Percentiles rank a stretch among this genome's conserved stretches.
phyloP scores from a whole-genome alignment of 2,329 filamentous ascomycete genomes.

The Aspergillus pseudonomiae region DNA sequence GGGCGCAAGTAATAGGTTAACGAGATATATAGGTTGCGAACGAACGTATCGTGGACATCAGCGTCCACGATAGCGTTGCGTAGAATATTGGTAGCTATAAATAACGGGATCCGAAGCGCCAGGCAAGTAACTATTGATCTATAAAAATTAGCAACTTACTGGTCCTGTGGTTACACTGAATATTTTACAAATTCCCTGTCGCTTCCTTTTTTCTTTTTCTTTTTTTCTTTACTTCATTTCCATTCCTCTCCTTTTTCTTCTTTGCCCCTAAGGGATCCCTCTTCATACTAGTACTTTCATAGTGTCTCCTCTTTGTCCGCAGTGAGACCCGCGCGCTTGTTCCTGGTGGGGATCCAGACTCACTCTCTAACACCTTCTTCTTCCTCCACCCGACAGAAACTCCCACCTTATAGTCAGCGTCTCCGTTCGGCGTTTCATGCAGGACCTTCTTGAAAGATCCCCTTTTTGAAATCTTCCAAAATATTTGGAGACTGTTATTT shows the following conservation, averaged over 20 bases:
- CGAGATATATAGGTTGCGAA: neutral
- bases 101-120: neutral
- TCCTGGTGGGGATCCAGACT: neutral
- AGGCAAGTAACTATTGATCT: neutral
- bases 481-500: neutral
- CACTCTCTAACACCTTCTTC: neutral
- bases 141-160: neutral
- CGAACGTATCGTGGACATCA: neutral
- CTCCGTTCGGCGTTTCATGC: neutral
- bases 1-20: neutral
- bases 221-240: neutral
- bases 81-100: neutral
- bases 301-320: neutral
- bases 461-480: neutral
- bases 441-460: neutral
- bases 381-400: neutral
- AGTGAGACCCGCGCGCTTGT: slow-evolving; percentile 1
- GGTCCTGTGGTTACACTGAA: neutral
- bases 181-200: neutral
- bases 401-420: neutral
- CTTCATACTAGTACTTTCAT: neutral
- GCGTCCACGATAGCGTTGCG: neutral
- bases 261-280: too few relatives aligned
- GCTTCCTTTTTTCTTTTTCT: neutral
- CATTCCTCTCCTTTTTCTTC: neutral